These are phyloP conservation scores for Xerocomus cyaneibrunnescens DNA, from an alignment of 1,284 basidiomycete genomes.

Conservation along the genomic window DNA sequence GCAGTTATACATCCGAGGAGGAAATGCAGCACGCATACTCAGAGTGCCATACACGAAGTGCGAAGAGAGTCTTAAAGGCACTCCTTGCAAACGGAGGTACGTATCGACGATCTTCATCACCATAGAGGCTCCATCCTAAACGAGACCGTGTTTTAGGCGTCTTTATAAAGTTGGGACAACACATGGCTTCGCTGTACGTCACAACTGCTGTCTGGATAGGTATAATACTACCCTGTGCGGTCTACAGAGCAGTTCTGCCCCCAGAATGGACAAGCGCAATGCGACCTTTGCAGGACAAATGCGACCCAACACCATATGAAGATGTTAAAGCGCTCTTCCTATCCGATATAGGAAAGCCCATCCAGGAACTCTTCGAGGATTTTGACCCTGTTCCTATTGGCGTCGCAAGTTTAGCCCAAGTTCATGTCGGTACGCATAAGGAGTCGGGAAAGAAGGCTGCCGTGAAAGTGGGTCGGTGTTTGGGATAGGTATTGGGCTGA, in stretches of 20 bases:
- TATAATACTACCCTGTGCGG: slow-evolving; percentile 3
- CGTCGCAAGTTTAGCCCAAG: slow-evolving; percentile 93
- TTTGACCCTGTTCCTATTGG: slow-evolving; percentile 93
- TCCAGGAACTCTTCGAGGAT: slow-evolving; percentile 71
- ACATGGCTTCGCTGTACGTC: slow-evolving; percentile 71
- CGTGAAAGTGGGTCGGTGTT: slow-evolving; percentile 64
- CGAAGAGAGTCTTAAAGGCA: slow-evolving; percentile 72
- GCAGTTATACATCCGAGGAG: slow-evolving; percentile 55
- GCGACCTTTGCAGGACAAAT: slow-evolving; percentile 80
- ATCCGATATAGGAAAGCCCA: slow-evolving; percentile 65
- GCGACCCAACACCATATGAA: slow-evolving; percentile 74
- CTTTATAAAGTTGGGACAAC: slow-evolving; percentile 93
- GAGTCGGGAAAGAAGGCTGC: slow-evolving; percentile 79
- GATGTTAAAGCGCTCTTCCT: slow-evolving; percentile 70
- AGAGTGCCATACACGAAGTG: slow-evolving; percentile 80
- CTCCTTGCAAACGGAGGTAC: slow-evolving; percentile 84
- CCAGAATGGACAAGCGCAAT: slow-evolving; percentile 74
- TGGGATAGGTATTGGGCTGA: background rate
- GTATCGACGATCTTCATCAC: slow-evolving; percentile 22
- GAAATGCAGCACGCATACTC: slow-evolving; percentile 61
- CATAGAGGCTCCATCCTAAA: background rate
- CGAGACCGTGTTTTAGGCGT: slow-evolving; percentile 50
- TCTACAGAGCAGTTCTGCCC: slow-evolving; percentile 64
- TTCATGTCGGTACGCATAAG: slow-evolving; percentile 82
- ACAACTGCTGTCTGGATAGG: background rate